These are phyloP conservation scores for Zygoascus sp. DNA, from an alignment of 1,139 yeast genomes.

Conservation along the genomic window DNA sequence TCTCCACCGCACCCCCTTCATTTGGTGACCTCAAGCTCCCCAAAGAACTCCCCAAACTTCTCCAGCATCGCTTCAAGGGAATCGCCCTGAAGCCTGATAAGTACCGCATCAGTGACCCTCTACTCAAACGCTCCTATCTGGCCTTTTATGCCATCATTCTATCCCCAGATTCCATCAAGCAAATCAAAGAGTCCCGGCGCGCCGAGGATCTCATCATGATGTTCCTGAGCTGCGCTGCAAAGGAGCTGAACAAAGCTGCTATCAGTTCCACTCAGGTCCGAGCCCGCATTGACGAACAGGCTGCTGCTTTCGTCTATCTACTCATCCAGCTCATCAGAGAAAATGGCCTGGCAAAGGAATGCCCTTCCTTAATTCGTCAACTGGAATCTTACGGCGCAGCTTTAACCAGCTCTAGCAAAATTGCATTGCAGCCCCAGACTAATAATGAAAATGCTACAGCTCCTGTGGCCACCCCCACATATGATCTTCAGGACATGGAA, in stretches of 20 bases:
- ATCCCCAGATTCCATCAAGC: slow-evolving; percentile 47
- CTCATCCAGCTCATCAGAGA: slow-evolving; percentile 47
- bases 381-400: slow-evolving; percentile 30
- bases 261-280: slow-evolving; percentile 42
- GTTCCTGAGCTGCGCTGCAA: slow-evolving; percentile 61
- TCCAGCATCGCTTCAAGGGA: slow-evolving; percentile 48
- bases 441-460: slow-evolving; percentile 13
- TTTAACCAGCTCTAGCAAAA: slow-evolving; percentile 39
- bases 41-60: slow-evolving; percentile 42
- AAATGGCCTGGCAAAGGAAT: slow-evolving; percentile 26
- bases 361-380: slow-evolving; percentile 29
- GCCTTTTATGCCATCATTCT: slow-evolving; percentile 60
- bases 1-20: slow-evolving; percentile 19
- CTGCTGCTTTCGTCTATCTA: slow-evolving; percentile 53
- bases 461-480: slow-evolving; percentile 24
- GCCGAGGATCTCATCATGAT: slow-evolving; percentile 63
- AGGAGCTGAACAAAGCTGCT: slow-evolving; percentile 54
- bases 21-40: slow-evolving; percentile 40
- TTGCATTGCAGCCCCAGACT: slow-evolving; percentile 19
- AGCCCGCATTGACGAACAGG: slow-evolving; percentile 49
- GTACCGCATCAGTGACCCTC: slow-evolving; percentile 29
- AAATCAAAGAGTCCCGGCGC: slow-evolving; percentile 40
- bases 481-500: slow-evolving; percentile 29
- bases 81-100: slow-evolving; percentile 48
- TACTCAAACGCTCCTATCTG: slow-evolving; percentile 46